Base-by-base conservation (phyloP, 2,329 filamentous ascomycete genomes). In the Pseudocercospora ulei region DNA sequence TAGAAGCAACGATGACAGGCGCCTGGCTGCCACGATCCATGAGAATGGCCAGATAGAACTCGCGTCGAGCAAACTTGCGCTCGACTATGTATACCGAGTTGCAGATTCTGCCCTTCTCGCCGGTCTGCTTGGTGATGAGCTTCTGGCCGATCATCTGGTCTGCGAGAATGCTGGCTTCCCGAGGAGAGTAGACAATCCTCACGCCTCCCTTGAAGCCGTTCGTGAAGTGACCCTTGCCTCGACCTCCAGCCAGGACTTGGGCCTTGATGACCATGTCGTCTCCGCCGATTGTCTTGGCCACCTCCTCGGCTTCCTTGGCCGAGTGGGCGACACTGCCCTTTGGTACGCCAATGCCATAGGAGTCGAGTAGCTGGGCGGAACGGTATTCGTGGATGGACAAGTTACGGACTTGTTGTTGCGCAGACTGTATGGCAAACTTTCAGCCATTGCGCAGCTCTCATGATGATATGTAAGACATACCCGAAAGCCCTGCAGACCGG, bases 261-360 rank as follows among this genome's bases (percentile, higher is more conserved):
- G 90, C 90, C 77, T 98, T 98, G 76, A 98, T 96, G 56, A 98
- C 90, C 78, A 95, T 88, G 65, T 98, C 90, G 62, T 93, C 88
- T 57, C 75, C 75, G 54, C 85, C 82, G 60, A 98, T 90, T 52
- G 79, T 71, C 70, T 88, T 87, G 43, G 90, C 90, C 59, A 96
- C 76, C 56, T 76, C 72, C 75, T 95, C 88, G 53, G 90, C 90
- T 72, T 96, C 90, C 58, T 80, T 76, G 31, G 82, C 76, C 48
- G 71, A 80, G 64, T 77, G 78, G 55, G 90, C 90, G 58, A 93
- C 86, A 61, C 80, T 72, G 54, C 90, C 90, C 64, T 86, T 81
- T 56, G 90, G 90, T 28, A 95, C 84, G 55, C 85, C 84, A 58
- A 98, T 77, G 64, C 86, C 88, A 75, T 96, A 95, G 83, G 66